Evolutionary conservation across 1,284 basidiomycete genomes (phyloP).

Genomic region (Ceratobasidium sp.): DNA sequence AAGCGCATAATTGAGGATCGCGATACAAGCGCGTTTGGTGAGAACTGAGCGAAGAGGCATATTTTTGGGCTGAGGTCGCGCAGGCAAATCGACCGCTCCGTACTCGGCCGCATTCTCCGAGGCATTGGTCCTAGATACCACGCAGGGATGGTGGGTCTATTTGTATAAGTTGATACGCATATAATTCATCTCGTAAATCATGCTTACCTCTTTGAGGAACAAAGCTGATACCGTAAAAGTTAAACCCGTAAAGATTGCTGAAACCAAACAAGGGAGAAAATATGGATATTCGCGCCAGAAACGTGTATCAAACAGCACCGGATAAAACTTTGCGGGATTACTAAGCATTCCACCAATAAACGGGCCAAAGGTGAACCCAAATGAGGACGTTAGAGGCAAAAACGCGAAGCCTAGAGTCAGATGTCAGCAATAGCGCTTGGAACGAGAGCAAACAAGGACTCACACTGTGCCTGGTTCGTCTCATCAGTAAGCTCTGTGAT

Average conservation of each 20-base stretch:
- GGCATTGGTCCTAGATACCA: not conserved
- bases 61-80: not conserved
- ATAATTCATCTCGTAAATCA: not conserved
- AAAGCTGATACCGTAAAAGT: not conserved
- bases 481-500: slow-evolving; percentile 44
- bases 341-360: slow-evolving; percentile 42
- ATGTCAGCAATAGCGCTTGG: slow-evolving; percentile 20
- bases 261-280: slow-evolving; percentile 41
- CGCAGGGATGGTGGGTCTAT: not conserved
- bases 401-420: slow-evolving; percentile 41
- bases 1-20: slow-evolving; percentile 25
- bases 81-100: not conserved
- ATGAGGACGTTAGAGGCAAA: slow-evolving; percentile 40
- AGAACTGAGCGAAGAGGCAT: slow-evolving; percentile 11
- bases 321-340: slow-evolving; percentile 39
- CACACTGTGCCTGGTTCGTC: slow-evolving; percentile 44
- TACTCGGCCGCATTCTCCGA: not conserved
- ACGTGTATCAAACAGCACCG: slow-evolving; percentile 21
- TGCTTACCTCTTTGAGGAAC: slow-evolving; percentile 26
- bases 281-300: slow-evolving; percentile 43
- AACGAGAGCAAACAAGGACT: not conserved
- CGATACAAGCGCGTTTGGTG: slow-evolving; percentile 25
- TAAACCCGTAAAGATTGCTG: slow-evolving; percentile 5
- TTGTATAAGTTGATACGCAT: too few species aligned
- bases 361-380: slow-evolving; percentile 36